Evolutionary conservation across 441 rosid genomes (phyloP).

Genomic region (Populus hybrid): DNA sequence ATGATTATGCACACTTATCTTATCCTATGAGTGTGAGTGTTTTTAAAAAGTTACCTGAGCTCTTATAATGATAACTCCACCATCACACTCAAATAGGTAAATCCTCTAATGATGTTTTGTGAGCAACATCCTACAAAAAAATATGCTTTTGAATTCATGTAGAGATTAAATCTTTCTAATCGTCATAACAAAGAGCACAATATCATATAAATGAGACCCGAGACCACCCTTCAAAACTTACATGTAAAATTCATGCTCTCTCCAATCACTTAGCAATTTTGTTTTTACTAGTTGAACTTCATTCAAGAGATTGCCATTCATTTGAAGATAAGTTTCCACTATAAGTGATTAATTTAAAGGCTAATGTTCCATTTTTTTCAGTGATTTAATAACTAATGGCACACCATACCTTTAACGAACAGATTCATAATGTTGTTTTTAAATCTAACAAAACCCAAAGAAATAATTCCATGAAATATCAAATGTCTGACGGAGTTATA

Average conservation of each 20-base stretch:
- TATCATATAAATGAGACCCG: neutral
- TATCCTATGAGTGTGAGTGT: neutral
- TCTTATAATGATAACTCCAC: neutral
- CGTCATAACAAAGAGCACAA: neutral
- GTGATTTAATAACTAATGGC: neutral
- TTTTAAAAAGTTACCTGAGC: neutral
- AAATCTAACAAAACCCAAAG: too few relatives aligned
- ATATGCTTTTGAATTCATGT: neutral
- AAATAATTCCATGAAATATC: too few relatives aligned
- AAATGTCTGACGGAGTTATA: too few relatives aligned
- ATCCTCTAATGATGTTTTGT: neutral
- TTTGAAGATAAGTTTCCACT: too few relatives aligned
- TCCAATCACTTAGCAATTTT: neutral
- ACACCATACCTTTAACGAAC: neutral
- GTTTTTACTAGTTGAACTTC: too few relatives aligned
- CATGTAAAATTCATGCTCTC: neutral
- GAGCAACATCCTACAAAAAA: neutral
- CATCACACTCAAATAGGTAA: neutral
- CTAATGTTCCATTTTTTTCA: rapidly evolving
- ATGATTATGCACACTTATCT: neutral
- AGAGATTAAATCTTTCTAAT: neutral
- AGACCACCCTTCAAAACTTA: neutral
- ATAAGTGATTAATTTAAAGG: neutral
- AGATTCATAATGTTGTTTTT: neutral
- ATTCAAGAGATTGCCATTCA: too few relatives aligned